Base-by-base conservation (phyloP, 2,329 filamentous ascomycete species). In the Botrytis elliptica region DNA sequence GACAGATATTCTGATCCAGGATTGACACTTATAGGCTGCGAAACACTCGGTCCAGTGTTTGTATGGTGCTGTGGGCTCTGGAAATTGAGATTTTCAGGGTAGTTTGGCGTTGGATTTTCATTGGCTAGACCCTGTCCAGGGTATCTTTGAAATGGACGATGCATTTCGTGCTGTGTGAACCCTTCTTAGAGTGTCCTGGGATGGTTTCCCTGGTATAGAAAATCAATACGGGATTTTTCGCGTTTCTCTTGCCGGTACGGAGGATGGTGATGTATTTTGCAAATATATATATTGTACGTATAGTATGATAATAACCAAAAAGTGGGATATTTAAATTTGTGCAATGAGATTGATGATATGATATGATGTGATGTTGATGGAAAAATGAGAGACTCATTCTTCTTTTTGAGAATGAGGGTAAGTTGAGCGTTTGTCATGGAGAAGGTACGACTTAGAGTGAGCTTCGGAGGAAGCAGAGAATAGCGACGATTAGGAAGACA, bases 361-460 rank as follows among this genome's bases (percentile, higher is more conserved):
- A 65, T 46, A 10, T 46, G 16, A 65, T 46, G 6, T 65, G 62
- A 33, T 65, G 9, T 10, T 55, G 18, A 55, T 38, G 25, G 36
- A 14, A 36, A 18, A 67, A 36, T 36, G 29, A 2, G 12, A 52
- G 4, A 14, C 38, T 18, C 0, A 12, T 0, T 4, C 8, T 40
- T 22, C 7, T 55, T 29, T 18, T 14, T 12, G 12, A 18, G 1
- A 10, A 12, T 7, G 14, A 10, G 20, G 38, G 4, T 6, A 22
- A 22, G 3, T 33, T 46, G 5, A 6, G 2, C 5, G 1, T 7
- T 33, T 14, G 2, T 7, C 1, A n/a, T 46, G 9, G 18, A 29
- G 40, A 42, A 46, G 16, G 18, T 22, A 25, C 4, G n/a, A 22
- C 7, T 65, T 22, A 0, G 16, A 22, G 1, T 1, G 9, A 22